Evolutionary conservation across 2,329 filamentous ascomycete species (phyloP).

Genomic region (Fusarium buharicum): DNA sequence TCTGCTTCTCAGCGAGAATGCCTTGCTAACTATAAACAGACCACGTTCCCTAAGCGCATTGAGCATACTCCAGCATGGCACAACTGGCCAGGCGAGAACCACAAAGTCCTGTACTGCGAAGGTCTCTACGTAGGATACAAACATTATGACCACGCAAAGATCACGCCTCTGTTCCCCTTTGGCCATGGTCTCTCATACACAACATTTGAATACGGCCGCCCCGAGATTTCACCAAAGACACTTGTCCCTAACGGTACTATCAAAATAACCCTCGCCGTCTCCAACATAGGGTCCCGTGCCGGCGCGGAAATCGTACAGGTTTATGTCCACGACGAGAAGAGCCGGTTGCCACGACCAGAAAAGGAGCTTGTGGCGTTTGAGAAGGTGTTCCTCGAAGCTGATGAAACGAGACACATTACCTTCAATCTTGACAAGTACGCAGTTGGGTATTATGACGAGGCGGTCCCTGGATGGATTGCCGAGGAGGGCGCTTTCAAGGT

Average conservation of each 20-base stretch:
- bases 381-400: conserved; percentile 69
- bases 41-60: conserved; percentile 71
- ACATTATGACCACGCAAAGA: conserved; percentile 72
- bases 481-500: conserved; percentile 72
- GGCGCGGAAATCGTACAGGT: conserved; percentile 75
- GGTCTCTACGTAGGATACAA: conserved; percentile 78
- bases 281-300: conserved; percentile 64
- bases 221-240: conserved; percentile 59
- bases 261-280: conserved; percentile 60
- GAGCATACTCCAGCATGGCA: conserved; percentile 76
- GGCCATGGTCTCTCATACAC: conserved; percentile 81
- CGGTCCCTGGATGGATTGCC: conserved; percentile 69
- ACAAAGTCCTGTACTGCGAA: conserved; percentile 75
- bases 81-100: conserved; percentile 78
- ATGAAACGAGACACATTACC: conserved; percentile 63
- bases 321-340: conserved; percentile 72
- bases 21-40: conserved; percentile 48
- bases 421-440: conserved; percentile 61
- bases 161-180: conserved; percentile 74
- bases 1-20: background rate
- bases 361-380: conserved; percentile 78
- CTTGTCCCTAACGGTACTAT: conserved; percentile 54
- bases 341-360: conserved; percentile 70
- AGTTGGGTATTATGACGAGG: conserved; percentile 71
- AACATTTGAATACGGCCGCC: conserved; percentile 70